phyloP scores from a whole-genome alignment of 1,139 yeast genomes.

The Taiozyma sp. region DNA sequence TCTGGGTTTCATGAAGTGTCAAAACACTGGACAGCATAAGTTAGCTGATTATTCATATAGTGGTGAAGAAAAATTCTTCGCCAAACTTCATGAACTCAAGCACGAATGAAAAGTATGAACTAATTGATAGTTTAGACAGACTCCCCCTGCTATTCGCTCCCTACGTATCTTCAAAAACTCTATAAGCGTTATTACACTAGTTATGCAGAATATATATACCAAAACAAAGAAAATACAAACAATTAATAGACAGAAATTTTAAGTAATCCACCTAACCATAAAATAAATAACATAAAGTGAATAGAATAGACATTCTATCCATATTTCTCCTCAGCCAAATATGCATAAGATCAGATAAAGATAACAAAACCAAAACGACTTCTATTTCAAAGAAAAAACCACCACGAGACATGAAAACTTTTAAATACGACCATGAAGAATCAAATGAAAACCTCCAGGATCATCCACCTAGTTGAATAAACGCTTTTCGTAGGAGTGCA shows the following conservation, averaged over 20 bases:
- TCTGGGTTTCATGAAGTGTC: no score
- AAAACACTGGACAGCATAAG: no score
- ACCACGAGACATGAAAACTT: neutral
- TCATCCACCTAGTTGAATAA: slow-evolving; percentile 59
- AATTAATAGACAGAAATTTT: neutral
- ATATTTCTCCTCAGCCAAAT: neutral
- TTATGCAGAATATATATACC: neutral
- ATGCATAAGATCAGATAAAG: neutral
- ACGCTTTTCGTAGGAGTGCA: slow-evolving; percentile 96
- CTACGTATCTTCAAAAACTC: neutral
- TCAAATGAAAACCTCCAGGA: neutral
- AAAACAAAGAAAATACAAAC: neutral
- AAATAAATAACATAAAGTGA: neutral
- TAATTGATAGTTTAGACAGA: neutral
- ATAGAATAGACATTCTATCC: neutral
- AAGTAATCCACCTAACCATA: neutral
- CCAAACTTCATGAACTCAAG: no score
- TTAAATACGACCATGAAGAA: neutral
- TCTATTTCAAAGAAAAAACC: neutral
- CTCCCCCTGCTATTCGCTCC: neutral
- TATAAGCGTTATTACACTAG: neutral
- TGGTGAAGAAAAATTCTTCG: no score
- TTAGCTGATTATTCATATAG: no score
- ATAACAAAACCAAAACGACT: neutral
- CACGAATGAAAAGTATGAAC: no score